A percentile compares a stretch with the other conserved stretches of the same genome.
Conservation (phyloP, 2,329 filamentous ascomycete genomes). For the Arthrinium puccinioides region DNA sequence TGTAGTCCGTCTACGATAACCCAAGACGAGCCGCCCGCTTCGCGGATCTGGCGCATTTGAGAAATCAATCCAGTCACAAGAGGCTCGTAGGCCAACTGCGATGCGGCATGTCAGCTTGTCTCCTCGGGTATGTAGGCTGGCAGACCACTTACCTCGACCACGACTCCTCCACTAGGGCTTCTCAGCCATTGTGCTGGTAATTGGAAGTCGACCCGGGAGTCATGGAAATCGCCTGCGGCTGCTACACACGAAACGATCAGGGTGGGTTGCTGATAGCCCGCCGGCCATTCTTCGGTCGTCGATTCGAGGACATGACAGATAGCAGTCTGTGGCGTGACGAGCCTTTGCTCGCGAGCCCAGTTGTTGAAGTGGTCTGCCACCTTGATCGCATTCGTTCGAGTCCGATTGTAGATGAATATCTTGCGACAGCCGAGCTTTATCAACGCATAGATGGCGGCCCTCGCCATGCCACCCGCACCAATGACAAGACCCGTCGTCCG, state of each 20-base stretch:
- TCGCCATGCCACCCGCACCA: conserved; percentile 64
- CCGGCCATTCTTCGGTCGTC: conserved; percentile 56
- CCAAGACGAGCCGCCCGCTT: conserved; percentile 53
- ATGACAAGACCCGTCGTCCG: conserved; percentile 49
- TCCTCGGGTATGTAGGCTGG: background rate
- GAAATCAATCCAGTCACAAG: conserved; percentile 60
- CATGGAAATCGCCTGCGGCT: conserved; percentile 52
- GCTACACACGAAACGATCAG: conserved; percentile 69
- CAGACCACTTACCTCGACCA: conserved; percentile 47
- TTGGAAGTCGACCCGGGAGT: conserved; percentile 59
- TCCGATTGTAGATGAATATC: conserved; percentile 67
- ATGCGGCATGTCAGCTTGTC: background rate
- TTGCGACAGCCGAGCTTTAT: conserved; percentile 66
- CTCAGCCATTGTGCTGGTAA: conserved; percentile 62
- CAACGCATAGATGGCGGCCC: conserved; percentile 67
- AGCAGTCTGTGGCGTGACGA: conserved; percentile 24
- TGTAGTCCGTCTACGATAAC: conserved; percentile 66
- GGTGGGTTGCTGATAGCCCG: conserved; percentile 53
- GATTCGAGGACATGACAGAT: conserved; percentile 50
- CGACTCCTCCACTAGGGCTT: conserved; percentile 65
- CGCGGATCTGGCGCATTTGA: conserved; percentile 49
- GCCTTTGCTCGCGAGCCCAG: conserved; percentile 29
- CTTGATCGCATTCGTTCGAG: conserved; percentile 48
- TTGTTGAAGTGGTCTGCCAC: conserved; percentile 62
- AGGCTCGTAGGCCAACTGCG: conserved; percentile 59